Conservation (phyloP, 2,329 filamentous ascomycete species). For the Diaporthe aspalathi region DNA sequence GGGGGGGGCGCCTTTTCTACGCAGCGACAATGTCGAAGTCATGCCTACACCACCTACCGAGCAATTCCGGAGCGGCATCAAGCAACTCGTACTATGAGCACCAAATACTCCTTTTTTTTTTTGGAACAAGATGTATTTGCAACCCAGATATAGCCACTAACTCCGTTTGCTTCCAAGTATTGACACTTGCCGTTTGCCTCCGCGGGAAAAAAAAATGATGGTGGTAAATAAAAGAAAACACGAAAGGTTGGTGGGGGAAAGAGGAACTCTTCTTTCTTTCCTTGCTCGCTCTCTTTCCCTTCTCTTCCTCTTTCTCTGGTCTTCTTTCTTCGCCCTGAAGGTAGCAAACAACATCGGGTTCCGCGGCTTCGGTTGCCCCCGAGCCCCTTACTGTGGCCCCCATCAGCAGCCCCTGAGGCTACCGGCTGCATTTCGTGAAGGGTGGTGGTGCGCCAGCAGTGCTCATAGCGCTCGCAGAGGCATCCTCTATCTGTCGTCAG, state of each 20-base stretch:
- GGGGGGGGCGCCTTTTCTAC: no score
- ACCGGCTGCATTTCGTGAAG: background rate
- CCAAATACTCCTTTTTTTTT: background rate
- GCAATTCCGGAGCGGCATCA: background rate
- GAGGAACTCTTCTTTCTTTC: constrained; percentile 12
- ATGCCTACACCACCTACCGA: no score
- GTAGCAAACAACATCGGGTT: background rate
- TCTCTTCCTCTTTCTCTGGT: background rate
- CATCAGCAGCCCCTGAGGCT: background rate
- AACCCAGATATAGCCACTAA: constrained; percentile 40
- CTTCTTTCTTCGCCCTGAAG: background rate
- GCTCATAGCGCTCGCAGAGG: background rate
- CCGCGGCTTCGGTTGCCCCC: background rate
- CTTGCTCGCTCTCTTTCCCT: constrained; percentile 23
- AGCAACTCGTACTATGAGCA: background rate
- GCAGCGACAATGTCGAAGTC: no score
- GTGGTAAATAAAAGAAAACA: background rate
- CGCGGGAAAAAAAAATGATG: constrained; percentile 19
- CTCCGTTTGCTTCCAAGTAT: constrained; percentile 39
- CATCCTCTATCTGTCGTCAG: background rate
- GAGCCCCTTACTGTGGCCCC: background rate
- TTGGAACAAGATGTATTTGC: constrained; percentile 36
- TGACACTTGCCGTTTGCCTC: constrained; percentile 38
- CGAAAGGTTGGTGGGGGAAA: constrained; percentile 2
- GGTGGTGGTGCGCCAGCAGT: no score